Conservation (phyloP, 148 eudicot genomes). For the Salicornia ramosissima region DNA sequence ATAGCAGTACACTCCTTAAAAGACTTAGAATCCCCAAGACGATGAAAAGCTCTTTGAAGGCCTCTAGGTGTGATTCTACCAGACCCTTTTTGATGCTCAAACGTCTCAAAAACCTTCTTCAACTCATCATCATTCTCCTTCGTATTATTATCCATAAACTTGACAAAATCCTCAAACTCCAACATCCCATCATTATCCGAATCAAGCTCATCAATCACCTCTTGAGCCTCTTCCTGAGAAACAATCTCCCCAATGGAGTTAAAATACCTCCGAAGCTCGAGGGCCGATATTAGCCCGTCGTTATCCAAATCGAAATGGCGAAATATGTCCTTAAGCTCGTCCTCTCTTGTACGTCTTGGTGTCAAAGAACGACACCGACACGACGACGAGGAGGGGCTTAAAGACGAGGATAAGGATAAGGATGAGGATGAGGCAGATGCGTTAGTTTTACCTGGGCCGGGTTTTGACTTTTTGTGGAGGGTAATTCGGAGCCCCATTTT, state of each 20-base stretch:
- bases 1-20: conserved; percentile 60
- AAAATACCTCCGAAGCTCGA: conserved; percentile 51
- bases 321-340: conserved; percentile 55
- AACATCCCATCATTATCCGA: conserved; percentile 53
- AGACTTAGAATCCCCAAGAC: conserved; percentile 55
- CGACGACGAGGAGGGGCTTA: conserved; percentile 18
- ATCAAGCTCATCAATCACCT: conserved; percentile 53
- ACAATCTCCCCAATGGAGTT: conserved; percentile 55
- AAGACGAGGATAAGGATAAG: no score
- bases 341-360: conserved; percentile 35
- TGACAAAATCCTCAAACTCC: conserved; percentile 50
- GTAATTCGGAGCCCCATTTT: conserved; percentile 27
- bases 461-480: conserved; percentile 29
- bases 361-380: conserved; percentile 24
- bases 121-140: conserved; percentile 45
- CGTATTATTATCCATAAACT: conserved; percentile 38
- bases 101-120: conserved; percentile 62
- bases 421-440: conserved; percentile 15
- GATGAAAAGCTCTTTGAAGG: conserved; percentile 50
- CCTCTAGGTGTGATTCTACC: conserved; percentile 65
- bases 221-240: conserved; percentile 55
- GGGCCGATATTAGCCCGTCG: conserved; percentile 64
- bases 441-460: conserved; percentile 7
- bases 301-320: conserved; percentile 47
- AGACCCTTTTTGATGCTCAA: conserved; percentile 58